Evolutionary conservation across 371 early-diverging fungal species (phyloP).

Genomic region (Mortierella sp.): DNA sequence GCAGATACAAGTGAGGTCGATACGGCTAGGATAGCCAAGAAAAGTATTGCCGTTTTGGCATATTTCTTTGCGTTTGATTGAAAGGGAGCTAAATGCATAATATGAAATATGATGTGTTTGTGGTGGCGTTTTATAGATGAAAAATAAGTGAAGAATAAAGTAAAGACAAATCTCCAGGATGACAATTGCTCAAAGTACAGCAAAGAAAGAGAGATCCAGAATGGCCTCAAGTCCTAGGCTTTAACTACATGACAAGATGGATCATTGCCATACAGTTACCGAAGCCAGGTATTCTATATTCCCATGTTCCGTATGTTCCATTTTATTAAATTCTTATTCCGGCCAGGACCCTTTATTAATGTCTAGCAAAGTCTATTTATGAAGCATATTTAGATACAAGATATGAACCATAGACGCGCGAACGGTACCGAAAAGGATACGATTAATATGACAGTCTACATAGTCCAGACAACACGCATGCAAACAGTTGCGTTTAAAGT

Average conservation of each 20-base stretch:
- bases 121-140: not conserved
- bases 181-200: too few species aligned
- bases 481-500: too few species aligned
- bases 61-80: not conserved
- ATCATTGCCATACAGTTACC: too few species aligned
- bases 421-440: not conserved
- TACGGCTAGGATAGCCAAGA: not conserved
- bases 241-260: too few species aligned
- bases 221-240: too few species aligned
- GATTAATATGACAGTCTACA: too few species aligned
- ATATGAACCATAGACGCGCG: not conserved
- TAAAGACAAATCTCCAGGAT: too few species aligned
- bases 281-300: not conserved
- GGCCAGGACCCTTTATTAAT: constrained; percentile 2
- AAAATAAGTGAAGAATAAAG: too few species aligned
- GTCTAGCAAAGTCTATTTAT: too few species aligned
- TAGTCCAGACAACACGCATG: too few species aligned
- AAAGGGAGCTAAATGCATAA: not conserved
- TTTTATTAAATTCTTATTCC: not conserved
- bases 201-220: too few species aligned
- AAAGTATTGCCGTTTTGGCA: not conserved
- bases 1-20: constrained; percentile 1
- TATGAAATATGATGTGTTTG: not conserved
- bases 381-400: too few species aligned
- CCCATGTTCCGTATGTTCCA: not conserved